Conservation (phyloP, 1,284 basidiomycete species). For the Wallemia hederae region DNA sequence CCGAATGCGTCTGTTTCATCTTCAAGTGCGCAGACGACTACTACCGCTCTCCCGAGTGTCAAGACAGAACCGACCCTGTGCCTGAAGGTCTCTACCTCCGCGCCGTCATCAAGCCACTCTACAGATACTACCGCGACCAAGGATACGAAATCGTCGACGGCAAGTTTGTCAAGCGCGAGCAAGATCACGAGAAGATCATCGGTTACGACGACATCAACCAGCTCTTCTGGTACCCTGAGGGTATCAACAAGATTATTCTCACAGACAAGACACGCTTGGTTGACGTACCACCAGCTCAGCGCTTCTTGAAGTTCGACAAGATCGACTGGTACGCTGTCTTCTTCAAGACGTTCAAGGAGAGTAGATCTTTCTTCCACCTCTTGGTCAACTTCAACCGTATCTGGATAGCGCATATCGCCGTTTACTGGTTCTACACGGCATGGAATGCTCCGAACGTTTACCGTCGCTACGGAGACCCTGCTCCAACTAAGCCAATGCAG, state of each 20-base stretch:
- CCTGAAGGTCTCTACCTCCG: slow-evolving; percentile 83
- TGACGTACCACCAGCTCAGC: slow-evolving; percentile 56
- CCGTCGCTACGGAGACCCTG: slow-evolving; percentile 23
- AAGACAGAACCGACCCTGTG: slow-evolving; percentile 70
- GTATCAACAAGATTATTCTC: slow-evolving; percentile 69
- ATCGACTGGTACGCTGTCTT: slow-evolving; percentile 82
- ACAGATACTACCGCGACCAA: slow-evolving; percentile 88
- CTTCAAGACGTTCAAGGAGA: slow-evolving; percentile 92
- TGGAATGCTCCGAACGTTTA: slow-evolving; percentile 78
- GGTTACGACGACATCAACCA: slow-evolving; percentile 99
- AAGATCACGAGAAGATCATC: slow-evolving; percentile 80
- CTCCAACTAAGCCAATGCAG: slow-evolving; percentile 35
- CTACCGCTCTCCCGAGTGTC: slow-evolving; percentile 95
- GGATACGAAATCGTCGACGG: slow-evolving; percentile 92
- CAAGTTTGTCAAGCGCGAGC: slow-evolving; percentile 73
- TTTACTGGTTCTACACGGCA: slow-evolving; percentile 82
- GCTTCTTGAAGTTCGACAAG: slow-evolving; percentile 81
- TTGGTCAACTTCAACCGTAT: slow-evolving; percentile 95
- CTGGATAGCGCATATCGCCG: slow-evolving; percentile 73
- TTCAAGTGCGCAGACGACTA: slow-evolving; percentile 99
- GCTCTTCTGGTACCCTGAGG: slow-evolving; percentile 98
- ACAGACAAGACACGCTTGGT: slow-evolving; percentile 73
- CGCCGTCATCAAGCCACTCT: slow-evolving; percentile 79
- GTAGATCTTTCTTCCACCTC: slow-evolving; percentile 71
- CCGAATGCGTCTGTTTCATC: slow-evolving; percentile 93